phyloP scores from a whole-genome alignment of 2,329 filamentous ascomycete genomes.

The Ustulina deusta region DNA sequence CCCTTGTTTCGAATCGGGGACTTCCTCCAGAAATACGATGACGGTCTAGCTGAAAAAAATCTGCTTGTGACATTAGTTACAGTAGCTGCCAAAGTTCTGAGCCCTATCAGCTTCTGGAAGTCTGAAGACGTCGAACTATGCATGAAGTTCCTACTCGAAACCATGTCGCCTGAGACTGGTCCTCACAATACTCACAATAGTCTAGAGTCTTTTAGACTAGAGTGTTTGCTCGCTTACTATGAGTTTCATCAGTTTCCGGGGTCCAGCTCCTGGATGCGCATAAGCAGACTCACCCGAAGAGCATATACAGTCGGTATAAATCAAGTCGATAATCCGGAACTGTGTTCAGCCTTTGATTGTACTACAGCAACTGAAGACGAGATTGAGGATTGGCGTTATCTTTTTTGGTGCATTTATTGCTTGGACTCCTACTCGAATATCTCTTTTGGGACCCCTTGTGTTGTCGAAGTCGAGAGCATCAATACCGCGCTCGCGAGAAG shows the following conservation, averaged over 20 bases:
- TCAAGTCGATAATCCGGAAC: constrained; percentile 50
- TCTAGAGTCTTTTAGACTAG: constrained; percentile 50
- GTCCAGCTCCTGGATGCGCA: constrained; percentile 50
- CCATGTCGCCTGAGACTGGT: constrained; percentile 34
- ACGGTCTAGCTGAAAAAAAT: constrained; percentile 39
- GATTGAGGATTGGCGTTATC: constrained; percentile 52
- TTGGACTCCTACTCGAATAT: constrained; percentile 54
- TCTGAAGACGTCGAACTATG: constrained; percentile 43
- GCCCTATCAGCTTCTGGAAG: constrained; percentile 43
- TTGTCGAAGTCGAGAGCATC: constrained; percentile 48
- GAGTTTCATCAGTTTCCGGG: constrained; percentile 54
- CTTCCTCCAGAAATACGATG: constrained; percentile 47
- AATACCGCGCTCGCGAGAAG: constrained; percentile 47
- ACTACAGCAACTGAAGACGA: constrained; percentile 45
- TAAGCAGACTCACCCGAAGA: constrained; percentile 51
- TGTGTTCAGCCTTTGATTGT: constrained; percentile 46
- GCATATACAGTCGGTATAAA: constrained; percentile 52
- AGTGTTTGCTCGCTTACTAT: constrained; percentile 53
- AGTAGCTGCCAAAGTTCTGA: constrained; percentile 48
- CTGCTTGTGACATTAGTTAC: constrained; percentile 48
- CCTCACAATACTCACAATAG: constrained; percentile 22
- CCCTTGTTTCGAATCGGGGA: constrained; percentile 47
- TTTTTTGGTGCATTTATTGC: constrained; percentile 55
- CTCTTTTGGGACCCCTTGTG: constrained; percentile 46
- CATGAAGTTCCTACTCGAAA: constrained; percentile 42